Evolutionary conservation across 2,329 filamentous ascomycete species (phyloP).

Genomic region (Colletotrichum echinochloae): DNA sequence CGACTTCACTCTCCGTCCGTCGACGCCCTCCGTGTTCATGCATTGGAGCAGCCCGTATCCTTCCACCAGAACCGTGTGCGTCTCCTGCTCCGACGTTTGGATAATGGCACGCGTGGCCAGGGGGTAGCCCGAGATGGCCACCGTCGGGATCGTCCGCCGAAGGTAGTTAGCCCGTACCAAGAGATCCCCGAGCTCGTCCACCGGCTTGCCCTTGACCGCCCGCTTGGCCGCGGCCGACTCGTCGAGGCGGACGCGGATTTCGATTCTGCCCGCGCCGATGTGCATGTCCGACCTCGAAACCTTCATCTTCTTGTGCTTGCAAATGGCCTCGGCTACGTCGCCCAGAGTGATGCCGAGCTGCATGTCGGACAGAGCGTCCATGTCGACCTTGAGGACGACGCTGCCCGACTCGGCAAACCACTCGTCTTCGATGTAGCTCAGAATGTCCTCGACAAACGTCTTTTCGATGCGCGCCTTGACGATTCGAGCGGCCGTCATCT

Average conservation of each 20-base stretch:
- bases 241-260: conserved; percentile 75
- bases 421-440: conserved; percentile 86
- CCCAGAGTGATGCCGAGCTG: conserved; percentile 81
- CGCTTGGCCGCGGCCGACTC: conserved; percentile 62
- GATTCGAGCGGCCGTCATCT: conserved; percentile 84
- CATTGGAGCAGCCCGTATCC: conserved; percentile 90
- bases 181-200: conserved; percentile 60
- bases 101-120: conserved; percentile 90
- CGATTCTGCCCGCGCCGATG: conserved; percentile 72
- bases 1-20: conserved; percentile 78
- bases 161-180: conserved; percentile 86
- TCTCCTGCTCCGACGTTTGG: conserved; percentile 78
- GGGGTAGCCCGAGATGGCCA: conserved; percentile 92
- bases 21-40: conserved; percentile 93
- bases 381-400: conserved; percentile 85
- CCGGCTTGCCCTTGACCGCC: conserved; percentile 59
- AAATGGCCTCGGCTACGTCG: conserved; percentile 83
- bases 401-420: conserved; percentile 84
- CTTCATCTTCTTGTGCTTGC: conserved; percentile 86
- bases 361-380: conserved; percentile 80
- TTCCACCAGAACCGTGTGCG: conserved; percentile 86
- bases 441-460: conserved; percentile 86
- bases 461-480: conserved; percentile 96
- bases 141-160: conserved; percentile 81
- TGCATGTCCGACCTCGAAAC: conserved; percentile 74